Percentiles rank a stretch among this genome's conserved stretches.
These are phyloP conservation scores for Huntiella savannae DNA, from an alignment of 2,329 filamentous ascomycete genomes.

Conservation along the genomic window DNA sequence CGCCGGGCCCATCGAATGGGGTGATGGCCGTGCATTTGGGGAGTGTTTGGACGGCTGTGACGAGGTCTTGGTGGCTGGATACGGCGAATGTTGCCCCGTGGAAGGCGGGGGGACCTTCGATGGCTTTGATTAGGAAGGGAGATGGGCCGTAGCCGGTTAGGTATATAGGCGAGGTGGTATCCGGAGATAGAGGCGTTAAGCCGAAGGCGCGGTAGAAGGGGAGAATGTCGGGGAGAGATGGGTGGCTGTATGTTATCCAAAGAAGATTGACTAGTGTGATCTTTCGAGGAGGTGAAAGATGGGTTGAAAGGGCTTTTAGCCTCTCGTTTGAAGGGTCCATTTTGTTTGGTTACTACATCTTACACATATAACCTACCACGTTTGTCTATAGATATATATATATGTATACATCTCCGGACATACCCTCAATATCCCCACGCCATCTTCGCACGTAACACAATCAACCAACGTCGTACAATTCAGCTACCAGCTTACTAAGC, in stretches of 20 bases:
- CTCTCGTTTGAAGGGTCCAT: no score
- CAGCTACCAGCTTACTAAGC: neutral
- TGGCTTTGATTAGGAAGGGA: constrained; percentile 38
- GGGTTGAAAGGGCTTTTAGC: no score
- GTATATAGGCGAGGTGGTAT: constrained; percentile 16
- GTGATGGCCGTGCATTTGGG: constrained; percentile 29
- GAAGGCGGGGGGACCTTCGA: constrained; percentile 30
- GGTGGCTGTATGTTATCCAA: constrained; percentile 23
- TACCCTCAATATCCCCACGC: neutral
- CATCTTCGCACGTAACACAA: neutral
- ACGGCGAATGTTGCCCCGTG: constrained; percentile 39
- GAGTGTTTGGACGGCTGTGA: constrained; percentile 27
- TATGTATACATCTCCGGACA: neutral
- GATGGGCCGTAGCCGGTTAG: constrained; percentile 42
- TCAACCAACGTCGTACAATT: neutral
- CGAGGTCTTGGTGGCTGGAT: constrained; percentile 34
- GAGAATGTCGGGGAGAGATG: constrained; percentile 22
- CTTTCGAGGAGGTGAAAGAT: neutral
- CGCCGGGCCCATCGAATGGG: constrained; percentile 33
- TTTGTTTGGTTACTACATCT: no score
- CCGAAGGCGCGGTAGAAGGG: constrained; percentile 30
- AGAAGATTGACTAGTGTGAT: neutral
- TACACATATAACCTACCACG: no score
- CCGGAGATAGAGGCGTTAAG: constrained; percentile 20
- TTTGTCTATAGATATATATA: no score